Percentiles rank a stretch among this genome's conserved stretches.
Evolutionary conservation across 495 filamentous ascomycete genomes (phyloP).

Genomic region (Cenococcum geophilum): DNA sequence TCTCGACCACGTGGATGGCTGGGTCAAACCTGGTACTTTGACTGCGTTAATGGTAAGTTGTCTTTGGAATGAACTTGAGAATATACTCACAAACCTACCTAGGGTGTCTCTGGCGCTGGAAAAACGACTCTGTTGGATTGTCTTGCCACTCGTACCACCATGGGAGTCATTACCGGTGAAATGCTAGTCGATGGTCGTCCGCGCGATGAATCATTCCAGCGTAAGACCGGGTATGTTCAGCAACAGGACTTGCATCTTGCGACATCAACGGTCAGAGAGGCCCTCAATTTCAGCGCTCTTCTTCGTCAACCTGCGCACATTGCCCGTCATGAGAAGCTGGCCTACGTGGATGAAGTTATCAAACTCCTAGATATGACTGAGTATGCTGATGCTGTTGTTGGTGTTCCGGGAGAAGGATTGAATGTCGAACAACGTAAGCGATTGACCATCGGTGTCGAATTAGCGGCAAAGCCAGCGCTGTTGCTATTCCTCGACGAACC

Average conservation of each 20-base stretch:
- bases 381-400: slow-evolving; percentile 81
- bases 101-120: slow-evolving; percentile 61
- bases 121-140: slow-evolving; percentile 70
- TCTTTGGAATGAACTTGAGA: background rate
- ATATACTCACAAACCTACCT: background rate
- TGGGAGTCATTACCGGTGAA: slow-evolving; percentile 79
- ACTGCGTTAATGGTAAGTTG: slow-evolving; percentile 66
- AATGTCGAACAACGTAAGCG: slow-evolving; percentile 91
- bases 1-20: slow-evolving; percentile 77
- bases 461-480: slow-evolving; percentile 84
- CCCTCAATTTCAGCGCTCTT: slow-evolving; percentile 74
- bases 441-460: slow-evolving; percentile 84
- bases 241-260: slow-evolving; percentile 90
- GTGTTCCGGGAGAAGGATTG: slow-evolving; percentile 79
- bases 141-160: slow-evolving; percentile 70
- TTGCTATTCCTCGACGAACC: slow-evolving; percentile 89
- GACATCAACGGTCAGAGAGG: slow-evolving; percentile 81
- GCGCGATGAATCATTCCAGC: slow-evolving; percentile 76
- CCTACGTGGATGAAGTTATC: slow-evolving; percentile 87
- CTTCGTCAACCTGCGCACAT: slow-evolving; percentile 73
- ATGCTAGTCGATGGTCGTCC: slow-evolving; percentile 76
- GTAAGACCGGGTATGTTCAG: slow-evolving; percentile 92
- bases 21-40: slow-evolving; percentile 84
- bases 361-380: slow-evolving; percentile 82
- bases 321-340: slow-evolving; percentile 66